A percentile compares a stretch with the other conserved stretches of the same genome.
phyloP scores from a whole-genome alignment of 1,284 basidiomycete genomes.

The Cutaneotrichosporon cyanovorans region DNA sequence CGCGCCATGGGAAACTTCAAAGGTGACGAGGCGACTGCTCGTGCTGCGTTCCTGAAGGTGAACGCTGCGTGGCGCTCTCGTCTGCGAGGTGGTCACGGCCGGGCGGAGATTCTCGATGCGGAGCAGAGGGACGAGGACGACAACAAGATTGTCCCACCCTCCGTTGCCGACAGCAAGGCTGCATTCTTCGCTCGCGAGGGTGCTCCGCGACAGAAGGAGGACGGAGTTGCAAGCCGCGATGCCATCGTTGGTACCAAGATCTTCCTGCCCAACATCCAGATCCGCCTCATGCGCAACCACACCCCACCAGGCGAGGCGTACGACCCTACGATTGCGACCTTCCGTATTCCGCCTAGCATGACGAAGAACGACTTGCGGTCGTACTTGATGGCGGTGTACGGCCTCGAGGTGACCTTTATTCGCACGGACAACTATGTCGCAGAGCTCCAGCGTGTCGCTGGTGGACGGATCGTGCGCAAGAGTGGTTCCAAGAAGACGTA shows the following conservation, averaged over 20 bases:
- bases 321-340: constrained; percentile 90
- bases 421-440: constrained; percentile 81
- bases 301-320: constrained; percentile 70
- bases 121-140: too few species aligned
- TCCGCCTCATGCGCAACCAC: constrained; percentile 76
- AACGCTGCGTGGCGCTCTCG: constrained; percentile 32
- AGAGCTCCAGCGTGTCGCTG: constrained; percentile 47
- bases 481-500: constrained; percentile 53
- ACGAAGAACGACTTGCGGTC: constrained; percentile 87
- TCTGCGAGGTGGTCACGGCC: constrained; percentile 26
- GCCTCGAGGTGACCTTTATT: constrained; percentile 82
- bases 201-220: constrained; percentile 2
- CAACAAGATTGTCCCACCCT: neutral
- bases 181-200: constrained; percentile 10
- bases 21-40: constrained; percentile 29
- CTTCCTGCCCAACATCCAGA: constrained; percentile 80
- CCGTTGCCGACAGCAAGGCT: constrained; percentile 4
- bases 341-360: constrained; percentile 71
- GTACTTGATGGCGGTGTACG: constrained; percentile 75
- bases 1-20: constrained; percentile 22
- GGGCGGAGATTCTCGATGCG: neutral
- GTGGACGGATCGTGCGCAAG: constrained; percentile 25
- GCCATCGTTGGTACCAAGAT: constrained; percentile 68
- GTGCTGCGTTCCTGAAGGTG: constrained; percentile 31
- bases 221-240: constrained; percentile 6